Conservation (phyloP, 179 eudicot genomes). For the Corrigiola litoralis region DNA sequence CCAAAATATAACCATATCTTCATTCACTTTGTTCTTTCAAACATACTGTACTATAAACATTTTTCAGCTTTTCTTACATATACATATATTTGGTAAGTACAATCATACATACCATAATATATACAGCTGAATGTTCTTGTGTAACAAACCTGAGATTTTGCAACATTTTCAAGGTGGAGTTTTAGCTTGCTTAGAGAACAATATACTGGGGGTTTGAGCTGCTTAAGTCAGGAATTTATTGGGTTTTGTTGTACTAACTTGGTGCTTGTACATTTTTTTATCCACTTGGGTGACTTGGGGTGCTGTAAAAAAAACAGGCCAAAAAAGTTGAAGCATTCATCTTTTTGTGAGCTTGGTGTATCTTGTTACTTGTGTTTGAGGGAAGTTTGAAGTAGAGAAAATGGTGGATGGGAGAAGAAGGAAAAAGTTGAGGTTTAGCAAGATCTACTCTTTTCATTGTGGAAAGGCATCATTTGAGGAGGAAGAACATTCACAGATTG, state of each 20-base stretch:
- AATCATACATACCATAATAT: too few relatives aligned
- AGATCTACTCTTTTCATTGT: conserved; percentile 77
- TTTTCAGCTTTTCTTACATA: conserved; percentile 9
- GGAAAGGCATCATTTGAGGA: conserved; percentile 36
- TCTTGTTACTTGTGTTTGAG: not conserved
- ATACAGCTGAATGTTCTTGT: not conserved
- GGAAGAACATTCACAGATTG: conserved; percentile 70
- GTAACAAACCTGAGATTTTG: conserved; percentile 3
- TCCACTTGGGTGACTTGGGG: conserved; percentile 4
- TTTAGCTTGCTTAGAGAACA: not conserved
- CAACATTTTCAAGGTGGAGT: not conserved
- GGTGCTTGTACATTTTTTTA: conserved; percentile 16
- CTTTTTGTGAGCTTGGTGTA: not conserved
- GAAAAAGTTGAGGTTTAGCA: conserved; percentile 62
- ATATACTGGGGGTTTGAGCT: conserved; percentile 30
- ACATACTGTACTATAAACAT: too few relatives aligned
- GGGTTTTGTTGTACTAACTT: conserved; percentile 26
- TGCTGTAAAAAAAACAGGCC: not conserved
- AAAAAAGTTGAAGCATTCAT: not conserved
- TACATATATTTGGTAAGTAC: too few relatives aligned
- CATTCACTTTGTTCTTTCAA: too few relatives aligned
- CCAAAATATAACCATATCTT: too few relatives aligned
- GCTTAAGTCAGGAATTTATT: conserved; percentile 27
- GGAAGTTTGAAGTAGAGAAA: not conserved
- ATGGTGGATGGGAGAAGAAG: conserved; percentile 48